Percentiles rank a stretch among this genome's conserved stretches.
phyloP scores from a whole-genome alignment of 176 grass and related monocot genomes.

The Rhynchospora tenuis region DNA sequence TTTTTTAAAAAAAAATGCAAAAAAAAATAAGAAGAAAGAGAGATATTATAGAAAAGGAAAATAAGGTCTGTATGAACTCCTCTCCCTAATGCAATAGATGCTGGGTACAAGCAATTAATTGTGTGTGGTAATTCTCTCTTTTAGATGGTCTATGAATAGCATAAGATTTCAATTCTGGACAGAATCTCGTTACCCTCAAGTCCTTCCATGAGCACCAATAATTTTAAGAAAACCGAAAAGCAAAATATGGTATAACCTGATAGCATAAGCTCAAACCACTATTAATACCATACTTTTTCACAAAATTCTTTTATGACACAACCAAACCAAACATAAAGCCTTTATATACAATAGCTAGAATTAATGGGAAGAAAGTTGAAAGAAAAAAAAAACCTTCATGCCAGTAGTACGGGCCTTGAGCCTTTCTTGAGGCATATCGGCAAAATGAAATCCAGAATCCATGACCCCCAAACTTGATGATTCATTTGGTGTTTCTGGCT shows the following conservation, averaged over 20 bases:
- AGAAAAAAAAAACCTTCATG: conserved; percentile 16
- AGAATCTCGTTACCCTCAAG: not conserved
- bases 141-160: not conserved
- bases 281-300: not conserved
- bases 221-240: not conserved
- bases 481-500: not conserved
- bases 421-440: not conserved
- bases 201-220: not conserved
- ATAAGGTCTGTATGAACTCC: not conserved
- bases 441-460: not conserved
- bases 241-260: not conserved
- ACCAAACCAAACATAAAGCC: not conserved
- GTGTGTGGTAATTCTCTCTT: not conserved
- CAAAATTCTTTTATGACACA: not conserved
- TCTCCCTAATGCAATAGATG: not conserved
- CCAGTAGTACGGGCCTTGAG: not conserved
- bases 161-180: not conserved
- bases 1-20: not conserved
- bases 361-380: not conserved
- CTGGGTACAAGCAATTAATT: not conserved
- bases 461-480: not conserved
- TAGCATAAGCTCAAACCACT: not conserved
- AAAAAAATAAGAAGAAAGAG: not conserved
- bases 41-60: not conserved
- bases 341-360: not conserved